Evolutionary conservation across 2,329 filamentous ascomycete genomes (phyloP).

Genomic region (Alternaria sp.): DNA sequence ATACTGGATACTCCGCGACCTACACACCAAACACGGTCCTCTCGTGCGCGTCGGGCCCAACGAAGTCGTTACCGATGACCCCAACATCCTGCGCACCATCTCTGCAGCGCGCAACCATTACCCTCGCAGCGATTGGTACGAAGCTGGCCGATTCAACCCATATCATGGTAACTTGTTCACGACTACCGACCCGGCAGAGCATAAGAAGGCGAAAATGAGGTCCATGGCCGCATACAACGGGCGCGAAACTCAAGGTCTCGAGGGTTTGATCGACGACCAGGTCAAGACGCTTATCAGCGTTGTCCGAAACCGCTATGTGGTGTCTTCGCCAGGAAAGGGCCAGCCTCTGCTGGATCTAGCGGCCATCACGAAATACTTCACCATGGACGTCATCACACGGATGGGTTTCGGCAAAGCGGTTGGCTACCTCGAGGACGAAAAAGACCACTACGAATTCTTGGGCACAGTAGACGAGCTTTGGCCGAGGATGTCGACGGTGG

Average conservation of each 20-base stretch:
- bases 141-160: slow-evolving; percentile 2
- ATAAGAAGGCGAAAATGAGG: background rate
- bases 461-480: background rate
- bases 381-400: slow-evolving; percentile 15
- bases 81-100: slow-evolving; percentile 53
- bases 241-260: slow-evolving; percentile 3
- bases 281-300: background rate
- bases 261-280: slow-evolving; percentile 2
- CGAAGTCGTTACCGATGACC: slow-evolving; percentile 56
- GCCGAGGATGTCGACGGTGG: slow-evolving; percentile 4
- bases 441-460: slow-evolving; percentile 11
- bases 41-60: slow-evolving; percentile 54
- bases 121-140: slow-evolving; percentile 8
- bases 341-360: background rate
- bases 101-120: slow-evolving; percentile 48
- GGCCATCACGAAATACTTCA: slow-evolving; percentile 5
- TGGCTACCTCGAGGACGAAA: slow-evolving; percentile 10
- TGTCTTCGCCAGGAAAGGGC: background rate
- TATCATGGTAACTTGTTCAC: slow-evolving; percentile 8
- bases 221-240: slow-evolving; percentile 1
- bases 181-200: background rate
- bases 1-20: slow-evolving; percentile 4
- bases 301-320: background rate
- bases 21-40: background rate
- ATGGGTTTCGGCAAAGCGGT: slow-evolving; percentile 13